Evolutionary conservation across 2,329 filamentous ascomycete genomes (phyloP).

Genomic region (Colletotrichum scovillei): DNA sequence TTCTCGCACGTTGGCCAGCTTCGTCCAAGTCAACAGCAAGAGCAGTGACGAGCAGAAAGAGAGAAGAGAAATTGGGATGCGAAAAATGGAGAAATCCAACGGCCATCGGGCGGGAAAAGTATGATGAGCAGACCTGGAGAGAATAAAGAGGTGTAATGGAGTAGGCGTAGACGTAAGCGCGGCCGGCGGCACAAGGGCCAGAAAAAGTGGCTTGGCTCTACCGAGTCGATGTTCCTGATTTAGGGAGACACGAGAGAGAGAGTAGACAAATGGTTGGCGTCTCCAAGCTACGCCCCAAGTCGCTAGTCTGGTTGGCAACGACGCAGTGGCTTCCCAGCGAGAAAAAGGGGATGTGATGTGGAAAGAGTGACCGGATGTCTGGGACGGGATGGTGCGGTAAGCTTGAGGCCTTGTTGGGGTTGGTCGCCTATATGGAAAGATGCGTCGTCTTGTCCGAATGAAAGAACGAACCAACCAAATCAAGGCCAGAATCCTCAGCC

Average conservation of each 20-base stretch:
- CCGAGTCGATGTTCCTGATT: constrained; percentile 14
- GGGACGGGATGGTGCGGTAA: background rate
- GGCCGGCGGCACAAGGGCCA: constrained; percentile 11
- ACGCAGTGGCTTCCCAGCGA: constrained; percentile 5
- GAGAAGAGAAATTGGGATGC: background rate
- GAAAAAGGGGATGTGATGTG: background rate
- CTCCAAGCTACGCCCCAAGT: constrained; percentile 26
- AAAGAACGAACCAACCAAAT: constrained; percentile 1
- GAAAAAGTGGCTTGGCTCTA: constrained; percentile 28
- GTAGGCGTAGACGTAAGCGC: constrained; percentile 3
- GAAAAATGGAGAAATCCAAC: constrained; percentile 2
- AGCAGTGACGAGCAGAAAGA: background rate
- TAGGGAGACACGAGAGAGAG: constrained; percentile 11
- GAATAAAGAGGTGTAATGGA: background rate
- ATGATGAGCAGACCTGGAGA: background rate
- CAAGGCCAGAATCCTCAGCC: background rate
- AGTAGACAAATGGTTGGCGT: constrained; percentile 21
- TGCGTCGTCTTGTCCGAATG: constrained; percentile 9
- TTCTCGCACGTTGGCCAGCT: constrained; percentile 1
- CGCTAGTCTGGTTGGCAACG: constrained; percentile 13
- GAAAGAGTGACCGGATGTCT: background rate
- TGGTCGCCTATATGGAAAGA: background rate
- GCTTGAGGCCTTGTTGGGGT: background rate
- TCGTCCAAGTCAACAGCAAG: background rate
- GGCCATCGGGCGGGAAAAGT: constrained; percentile 3